Evolutionary conservation across 208 protist genomes (phyloP), one percentile per base, ranked within the genome.

Genomic region (Strigomonas culicis): DNA sequence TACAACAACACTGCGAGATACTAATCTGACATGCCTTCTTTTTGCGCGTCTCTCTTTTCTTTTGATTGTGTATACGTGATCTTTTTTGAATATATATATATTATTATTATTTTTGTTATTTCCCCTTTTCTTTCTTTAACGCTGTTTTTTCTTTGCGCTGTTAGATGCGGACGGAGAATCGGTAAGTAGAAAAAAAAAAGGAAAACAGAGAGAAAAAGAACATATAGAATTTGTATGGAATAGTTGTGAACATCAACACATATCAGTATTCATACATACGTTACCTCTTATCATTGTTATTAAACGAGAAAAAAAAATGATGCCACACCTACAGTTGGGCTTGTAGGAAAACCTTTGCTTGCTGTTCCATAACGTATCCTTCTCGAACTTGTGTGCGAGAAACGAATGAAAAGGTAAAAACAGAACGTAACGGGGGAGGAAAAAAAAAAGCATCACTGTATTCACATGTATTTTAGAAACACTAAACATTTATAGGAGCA

Each of bases 141-240:
- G 24, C 17, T 53, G 46, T 64, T 55, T 59, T 65, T 64, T 51
- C 63, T 67, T 52, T 27, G 43, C 53, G 19, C 17, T 64, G 22
- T 41, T 53, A 15, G 8, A 28, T 8, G 22, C 49, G n/a, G 10
- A 21, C 25, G 7, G 10, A 28, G 8, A 21, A 28, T 22, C 17
- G 17, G 10, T 53, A 22, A 28, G 6, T 13, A 28, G 10, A 53
- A 53, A 13, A 53, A 53, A 53, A 53, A 53, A 27, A 55, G 41
- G 7, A 61, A 32, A 50, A 41, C 0, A 53, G 10, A 6, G 17
- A 53, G 7, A 53, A 28, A 53, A 17, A 6, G 17, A 28, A 53
- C n/a, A 28, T 19, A 22, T 30, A 6, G 10, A 53, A 19, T 41
- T 41, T 41, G 8, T 17, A 41, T n/a, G n/a, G n/a, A n/a, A n/a